Evolutionary conservation across 768 basidiomycete genomes (phyloP), one percentile per base, ranked within the genome.

Genomic region (Suillus occidentalis): DNA sequence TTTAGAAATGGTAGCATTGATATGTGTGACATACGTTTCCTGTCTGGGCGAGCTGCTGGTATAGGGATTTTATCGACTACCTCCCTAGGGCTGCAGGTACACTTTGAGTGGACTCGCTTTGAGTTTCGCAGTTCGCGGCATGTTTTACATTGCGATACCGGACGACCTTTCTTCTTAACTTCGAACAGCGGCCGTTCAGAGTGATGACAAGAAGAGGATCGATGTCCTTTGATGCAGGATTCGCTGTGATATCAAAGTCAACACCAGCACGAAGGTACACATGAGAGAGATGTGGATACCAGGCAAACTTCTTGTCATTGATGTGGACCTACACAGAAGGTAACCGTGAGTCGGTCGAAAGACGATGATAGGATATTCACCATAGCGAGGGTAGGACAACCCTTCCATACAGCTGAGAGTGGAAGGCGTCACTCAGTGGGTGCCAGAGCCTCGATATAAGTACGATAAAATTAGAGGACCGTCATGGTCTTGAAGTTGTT

Each of bases 191-290:
- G 94, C 22, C 95, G 83, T 69, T 94, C 92, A 37, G 87, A 87
- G 73, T 97, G 95, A 57, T 85, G 85, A 75, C 95, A 97, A 16
- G 87, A 87, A 3, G 94, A 94, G 14, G 95, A 95, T 61, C 95
- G 88, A 72, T 97, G 95, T 0, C 95, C 95, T 78, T 95, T 95
- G 74, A 96, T 95, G 77, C 95, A 97, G 14, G 93, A 90, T 80
- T 91, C 91, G 76, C 95, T 95, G 71, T 25, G 40, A 42, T 59
- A 47, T 20, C 39, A 25, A 60, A 43, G 67, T 70, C 31, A 75
- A 67, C 42, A 67, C 60, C 64, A 57, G 20, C 13, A 43, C 31
- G 28, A 39, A 37, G 67, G 9, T 55, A 43, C 40, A 36, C 25
- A 50, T 47, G 40, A 34, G 47, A 40, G 62, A 6, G 36, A 64